Base-by-base conservation (phyloP, 2,329 filamentous ascomycete species). In the Penicillium occitanis region DNA sequence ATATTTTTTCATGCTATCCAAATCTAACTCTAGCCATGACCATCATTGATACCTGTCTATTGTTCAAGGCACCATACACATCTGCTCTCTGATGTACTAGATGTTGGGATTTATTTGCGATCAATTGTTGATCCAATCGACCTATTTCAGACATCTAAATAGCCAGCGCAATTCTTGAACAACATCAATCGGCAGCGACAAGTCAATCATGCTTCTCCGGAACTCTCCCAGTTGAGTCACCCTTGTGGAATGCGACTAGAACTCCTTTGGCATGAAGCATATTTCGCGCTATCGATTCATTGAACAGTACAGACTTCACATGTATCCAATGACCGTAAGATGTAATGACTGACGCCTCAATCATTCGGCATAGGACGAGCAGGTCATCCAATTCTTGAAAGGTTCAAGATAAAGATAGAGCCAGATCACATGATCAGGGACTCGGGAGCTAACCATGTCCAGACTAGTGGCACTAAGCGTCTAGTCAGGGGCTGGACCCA, bases 401-500 rank as follows among this genome's bases (percentile, higher is more conserved):
- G 51, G 37, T 37, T n/a, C 48, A 5, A 17, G 30, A 37, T 22
- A 40, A 57, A 25, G 33, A 57, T 57, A 19, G 19, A 50, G 17
- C 14, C 7, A 37, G 17, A 33, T 63, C 61, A 55, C 61, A 30
- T 63, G 50, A 55, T 10, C 5, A 30, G 13, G 13, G 5, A 5
- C 11, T 19, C 33, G n/a, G n/a, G 5, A n/a, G 14, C 46, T 55
- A 63, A 33, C 48, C 22, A 3, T 44, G 13, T 55, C 3, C n/a
- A 19, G n/a, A 22, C 33, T 57, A 40, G n/a, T 19, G 51, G 28
- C 30, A 35, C 33, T 13, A 55, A 17, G 10, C n/a, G 30, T 25
- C 53, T 53, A 55, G 61, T 63, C 61, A 63, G 61, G 61, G 61
- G 61, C 61, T 63, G 61, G 61, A 22, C 22, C 61, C 61, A 63